Evolutionary conservation across 306 rosid genomes (phyloP), one percentile per base, ranked within the genome.

Genomic region (Aeschynomene evenia): DNA sequence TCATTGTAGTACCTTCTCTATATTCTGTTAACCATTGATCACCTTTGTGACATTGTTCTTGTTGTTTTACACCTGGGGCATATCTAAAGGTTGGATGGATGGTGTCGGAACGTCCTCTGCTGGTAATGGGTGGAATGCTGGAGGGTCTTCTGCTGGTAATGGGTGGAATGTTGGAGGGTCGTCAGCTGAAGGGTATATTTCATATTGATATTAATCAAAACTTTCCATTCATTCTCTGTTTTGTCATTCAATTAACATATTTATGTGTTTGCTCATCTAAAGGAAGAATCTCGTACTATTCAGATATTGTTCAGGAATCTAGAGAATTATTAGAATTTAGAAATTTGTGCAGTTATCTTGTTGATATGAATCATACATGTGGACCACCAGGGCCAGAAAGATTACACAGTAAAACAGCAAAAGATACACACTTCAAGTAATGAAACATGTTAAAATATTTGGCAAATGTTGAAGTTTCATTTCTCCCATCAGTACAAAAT

Each of bases 51-150:
- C 39, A 19, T 74, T 39, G 55, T 23, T 79, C 16, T 68, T 86
- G 58, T 62, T 28, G 16, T 48, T 57, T 85, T 57, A 71, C 33
- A 26, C 16, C 21, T 23, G 82, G 73, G 19, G 40, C 75, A 33
- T 66, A 19, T 66, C 40, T 55, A 64, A 76, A 94, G 97, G 88
- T 87, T 90, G 97, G 97, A 65, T 75, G 73, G 72, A 66, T 74
- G 94, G 87, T 68, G 81, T 71, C 2, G 97, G 91, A 73, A 66
- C 91, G 1, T 92, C 96, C 16, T 70, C 85, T 1, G 90, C 78
- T 1, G 79, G 85, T 73, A 86, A 79, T 15, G 86, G 81, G 37
- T 86, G 96, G 96, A 79, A 82, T 76, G 45, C 81, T 68, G 92
- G 83, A 28, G 88, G 82, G 39, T 16, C 50, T 10, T 79, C 88